Evolutionary conservation across 2,329 filamentous ascomycete species (phyloP).

Genomic region (Alternaria consortialis): DNA sequence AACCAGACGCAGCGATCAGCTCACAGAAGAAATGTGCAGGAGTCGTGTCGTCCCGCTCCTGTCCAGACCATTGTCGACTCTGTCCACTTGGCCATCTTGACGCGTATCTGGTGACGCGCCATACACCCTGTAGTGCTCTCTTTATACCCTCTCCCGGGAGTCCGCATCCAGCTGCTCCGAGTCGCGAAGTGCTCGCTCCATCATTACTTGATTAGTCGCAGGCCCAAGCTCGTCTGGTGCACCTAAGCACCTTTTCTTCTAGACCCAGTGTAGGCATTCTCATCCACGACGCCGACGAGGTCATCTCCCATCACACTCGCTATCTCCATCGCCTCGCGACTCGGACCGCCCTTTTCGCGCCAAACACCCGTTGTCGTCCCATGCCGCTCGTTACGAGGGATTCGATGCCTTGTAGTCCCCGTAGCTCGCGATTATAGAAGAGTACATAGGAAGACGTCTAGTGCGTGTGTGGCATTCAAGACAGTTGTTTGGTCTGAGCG

Average conservation of each 20-base stretch:
- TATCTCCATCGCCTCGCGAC: slow-evolving; percentile 17
- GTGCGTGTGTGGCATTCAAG: slow-evolving; percentile 12
- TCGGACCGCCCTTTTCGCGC: slow-evolving; percentile 16
- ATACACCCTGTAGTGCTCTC: neutral
- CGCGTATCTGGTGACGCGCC: slow-evolving; percentile 8
- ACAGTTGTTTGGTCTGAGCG: slow-evolving; percentile 1
- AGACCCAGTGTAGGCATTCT: slow-evolving; percentile 19
- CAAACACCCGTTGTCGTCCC: slow-evolving; percentile 27
- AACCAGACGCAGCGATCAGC: slow-evolving; percentile 22
- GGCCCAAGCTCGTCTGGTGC: slow-evolving; percentile 34
- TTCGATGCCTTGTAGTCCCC: slow-evolving; percentile 24
- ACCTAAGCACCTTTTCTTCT: slow-evolving; percentile 36
- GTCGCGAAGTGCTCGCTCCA: slow-evolving; percentile 25
- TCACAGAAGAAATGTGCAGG: slow-evolving; percentile 22
- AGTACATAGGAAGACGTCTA: slow-evolving; percentile 1
- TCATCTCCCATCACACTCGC: slow-evolving; percentile 23
- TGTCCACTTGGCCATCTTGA: slow-evolving; percentile 2
- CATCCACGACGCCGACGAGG: slow-evolving; percentile 24
- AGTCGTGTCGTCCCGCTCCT: slow-evolving; percentile 14
- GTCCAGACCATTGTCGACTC: slow-evolving; percentile 2
- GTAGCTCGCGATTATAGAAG: slow-evolving; percentile 26
- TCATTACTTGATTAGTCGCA: slow-evolving; percentile 35
- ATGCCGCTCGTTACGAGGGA: slow-evolving; percentile 32
- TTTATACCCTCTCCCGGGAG: neutral
- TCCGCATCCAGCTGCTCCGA: slow-evolving; percentile 18